phyloP scores from a whole-genome alignment of 768 basidiomycete species.

The Mycena vulgaris region DNA sequence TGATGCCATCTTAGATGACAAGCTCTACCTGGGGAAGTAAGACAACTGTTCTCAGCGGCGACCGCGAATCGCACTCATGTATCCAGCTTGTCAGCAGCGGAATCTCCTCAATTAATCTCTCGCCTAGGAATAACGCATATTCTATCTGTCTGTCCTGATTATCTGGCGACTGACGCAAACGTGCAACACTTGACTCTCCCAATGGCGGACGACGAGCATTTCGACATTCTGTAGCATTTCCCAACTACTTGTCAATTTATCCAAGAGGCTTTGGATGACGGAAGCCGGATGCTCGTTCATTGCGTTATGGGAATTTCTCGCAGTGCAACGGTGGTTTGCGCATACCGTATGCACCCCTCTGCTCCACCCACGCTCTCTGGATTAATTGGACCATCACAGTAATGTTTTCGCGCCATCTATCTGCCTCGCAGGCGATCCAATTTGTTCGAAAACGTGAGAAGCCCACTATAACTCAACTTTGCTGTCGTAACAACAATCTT shows the following conservation, averaged over 20 bases:
- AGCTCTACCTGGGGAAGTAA: conserved; percentile 55
- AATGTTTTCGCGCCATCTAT: conserved; percentile 52
- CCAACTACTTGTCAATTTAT: conserved; percentile 64
- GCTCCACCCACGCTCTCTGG: not conserved
- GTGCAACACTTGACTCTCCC: conserved; percentile 26
- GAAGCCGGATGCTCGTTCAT: conserved; percentile 65
- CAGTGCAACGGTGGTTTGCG: conserved; percentile 60
- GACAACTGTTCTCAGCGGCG: conserved; percentile 5
- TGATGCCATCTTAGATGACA: conserved; percentile 47
- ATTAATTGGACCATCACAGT: conserved; percentile 39
- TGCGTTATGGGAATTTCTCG: conserved; percentile 68
- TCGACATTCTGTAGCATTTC: conserved; percentile 64
- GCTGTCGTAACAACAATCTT: conserved; percentile 20
- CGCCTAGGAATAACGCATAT: conserved; percentile 55
- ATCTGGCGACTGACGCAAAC: conserved; percentile 44
- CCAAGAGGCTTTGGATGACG: conserved; percentile 54
- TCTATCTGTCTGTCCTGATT: conserved; percentile 55
- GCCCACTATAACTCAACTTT: conserved; percentile 2
- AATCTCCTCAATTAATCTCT: conserved; percentile 47
- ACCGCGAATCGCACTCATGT: conserved; percentile 5
- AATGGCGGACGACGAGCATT: conserved; percentile 26
- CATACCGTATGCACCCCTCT: conserved; percentile 52
- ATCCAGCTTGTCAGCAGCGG: conserved; percentile 49
- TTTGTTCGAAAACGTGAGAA: conserved; percentile 52
- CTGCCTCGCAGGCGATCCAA: conserved; percentile 49